Base-by-base conservation (phyloP, 306 rosid species). In the Quercus aquifolioides region DNA sequence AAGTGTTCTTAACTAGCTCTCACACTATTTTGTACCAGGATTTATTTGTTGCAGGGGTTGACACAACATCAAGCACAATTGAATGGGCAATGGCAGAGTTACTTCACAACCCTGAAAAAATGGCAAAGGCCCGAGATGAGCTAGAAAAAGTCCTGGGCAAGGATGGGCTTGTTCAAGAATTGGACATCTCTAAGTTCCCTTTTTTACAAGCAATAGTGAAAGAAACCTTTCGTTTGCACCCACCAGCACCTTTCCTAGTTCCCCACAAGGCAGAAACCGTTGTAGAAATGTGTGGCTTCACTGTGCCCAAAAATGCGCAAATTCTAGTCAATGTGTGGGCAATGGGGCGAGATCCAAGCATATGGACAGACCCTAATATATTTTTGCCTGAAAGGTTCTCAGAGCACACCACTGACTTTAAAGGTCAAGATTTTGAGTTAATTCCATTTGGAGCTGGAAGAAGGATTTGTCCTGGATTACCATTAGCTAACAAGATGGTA, bases 1-100 rank as follows among this genome's bases (percentile, higher is more conserved):
- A 7, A 21, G 2, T 26, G 15, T 38, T 38, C 12, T 64, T 64
- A 64, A 64, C 49, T 31, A 31, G 6, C 23, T 1, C 12, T 17
- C 25, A 65, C 5, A 1, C 51, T 65, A 18, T 4, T 18, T 33
- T 65, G 13, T 43, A 13, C 3, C 7, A 73, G 85, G 81, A 76
- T 30, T 28, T 76, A 31, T 64, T 73, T 23, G 19, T 75, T 71
- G 84, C 71, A 38, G 86, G 86, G 12, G 3, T 18, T 4, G 80
- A 69, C 10, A 59, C 76, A 55, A 78, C 80, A 52, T 20, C 76
- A 19, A 74, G 59, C 12, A 83, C 80, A 12, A 17, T 83, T 2
- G 84, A 84, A 72, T 84, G 87, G 87, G 76, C 87, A 6, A 84
- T 84, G 82, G 55, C 82, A 5, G 84, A 80, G 9, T 62, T 84